Evolutionary conservation across 1,139 yeast genomes (phyloP), one percentile per base, ranked within the genome.

Genomic region (Diutina rugosa): DNA sequence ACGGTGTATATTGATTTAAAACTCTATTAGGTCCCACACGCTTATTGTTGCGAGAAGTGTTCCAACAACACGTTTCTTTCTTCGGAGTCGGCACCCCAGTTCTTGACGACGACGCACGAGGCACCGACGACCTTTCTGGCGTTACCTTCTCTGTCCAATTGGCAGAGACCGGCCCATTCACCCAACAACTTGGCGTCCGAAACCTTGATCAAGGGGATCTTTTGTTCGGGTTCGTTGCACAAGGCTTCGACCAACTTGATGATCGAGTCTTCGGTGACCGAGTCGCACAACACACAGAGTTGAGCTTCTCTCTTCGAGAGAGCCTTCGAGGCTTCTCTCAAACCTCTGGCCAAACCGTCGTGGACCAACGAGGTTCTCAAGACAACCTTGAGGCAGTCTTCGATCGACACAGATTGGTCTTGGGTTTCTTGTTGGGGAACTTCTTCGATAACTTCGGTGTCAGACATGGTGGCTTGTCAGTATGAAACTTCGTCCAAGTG

Each of bases 41-140:
- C 67, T 74, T 82, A 82, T 79, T 89, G 91, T 78, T 88, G 89
- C 72, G 96, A 86, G 79, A 93, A 90, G 85, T 90, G 93, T 80
- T 90, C 95, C 79, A 93, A 85, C 77, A 93, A 87, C 79, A 90
- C 87, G 84, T 85, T 82, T 84, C 98, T 91, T 82, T 91, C 99
- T 73, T 87, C 95, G 72, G 98, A 88, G 80, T 91, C 97, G 74
- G 90, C 96, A 88, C 99, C 99, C 98, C 98, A 93, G 95, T 90
- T 87, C 86, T 89, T 90, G 84, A 93, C 90, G 72, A 93, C 99
- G 73, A 93, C 98, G 80, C 96, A 93, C 72, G 98, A 91, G 79
- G 97, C 96, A 81, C 98, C 99, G 77, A 95, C 99, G 72, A 93
- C 98, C 90, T 93, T 93, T 85, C 98, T 90, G 81, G 98, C 97